Evolutionary conservation across 176 grass and related monocot species (phyloP), one percentile per base, ranked within the genome.

Genomic region (Miscanthus lutarioriparius): DNA sequence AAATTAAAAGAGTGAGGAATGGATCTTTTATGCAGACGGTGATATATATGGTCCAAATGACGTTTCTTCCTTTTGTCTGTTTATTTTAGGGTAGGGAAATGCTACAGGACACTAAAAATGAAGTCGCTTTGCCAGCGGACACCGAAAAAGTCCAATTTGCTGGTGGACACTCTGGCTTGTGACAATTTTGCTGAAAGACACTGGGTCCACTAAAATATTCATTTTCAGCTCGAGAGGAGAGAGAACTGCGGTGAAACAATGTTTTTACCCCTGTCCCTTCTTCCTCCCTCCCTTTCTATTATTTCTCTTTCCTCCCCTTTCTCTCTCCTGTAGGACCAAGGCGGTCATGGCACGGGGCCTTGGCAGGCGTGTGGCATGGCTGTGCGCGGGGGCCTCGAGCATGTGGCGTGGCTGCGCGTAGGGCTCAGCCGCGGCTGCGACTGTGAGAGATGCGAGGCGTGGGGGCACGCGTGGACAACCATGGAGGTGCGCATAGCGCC

Each of bases 41-140:
- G 74, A 74, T 82, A 67, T 75, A 33, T 74, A 41, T 77, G 56
- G 20, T 67, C 25, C 19, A 72, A 86, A 48, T 78, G 58, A 39
- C 1, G 23, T 23, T 13, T n/a, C 27, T 35, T 61, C 30, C 35
- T 41, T 62, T 15, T 83, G 13, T 75, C 32, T 39, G 74, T 74
- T 83, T 33, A 89, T 39, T 49, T 67, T 64, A 51, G 68, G 17
- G 45, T 9, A 74, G 8, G 56, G 9, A 23, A 59, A 59, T 25
- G 22, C 56, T 59, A 59, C 56, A 59, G 3, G 22, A 59, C 8
- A 25, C 56, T 25, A 59, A 59, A 23, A 59, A 9, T 23, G 22
- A 58, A 58, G 20, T n/a, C 53, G 0, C 54, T 59, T 59, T 23
- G 56, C 22, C 9, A 25, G 22, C 0, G 0, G 22, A 23, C 22